Conservation (phyloP, 306 rosid genomes). For the Cicer judaicum region DNA sequence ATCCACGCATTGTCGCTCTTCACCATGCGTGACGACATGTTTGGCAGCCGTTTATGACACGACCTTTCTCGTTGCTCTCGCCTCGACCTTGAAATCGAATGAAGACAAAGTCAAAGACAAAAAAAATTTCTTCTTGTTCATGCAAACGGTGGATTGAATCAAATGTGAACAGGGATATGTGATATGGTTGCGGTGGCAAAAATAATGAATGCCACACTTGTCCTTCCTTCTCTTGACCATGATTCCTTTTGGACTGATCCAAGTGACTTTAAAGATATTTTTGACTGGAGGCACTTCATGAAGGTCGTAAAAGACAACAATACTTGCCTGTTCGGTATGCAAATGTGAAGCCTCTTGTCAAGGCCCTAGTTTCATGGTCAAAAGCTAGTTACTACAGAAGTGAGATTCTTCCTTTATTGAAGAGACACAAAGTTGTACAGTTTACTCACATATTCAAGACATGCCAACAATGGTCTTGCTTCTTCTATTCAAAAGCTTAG, state of each 20-base stretch:
- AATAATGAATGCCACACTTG: conserved; percentile 94
- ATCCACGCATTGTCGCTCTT: too few relatives aligned
- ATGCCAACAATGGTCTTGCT: conserved; percentile 85
- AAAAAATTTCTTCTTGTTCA: conserved; percentile 61
- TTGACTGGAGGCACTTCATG: conserved; percentile 95
- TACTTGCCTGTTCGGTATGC: conserved; percentile 71
- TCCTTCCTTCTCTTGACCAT: conserved; percentile 93
- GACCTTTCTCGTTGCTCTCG: too few relatives aligned
- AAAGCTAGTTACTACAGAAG: conserved; percentile 94
- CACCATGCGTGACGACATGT: too few relatives aligned
- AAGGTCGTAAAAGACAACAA: conserved; percentile 69
- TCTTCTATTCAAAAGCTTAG: conserved; percentile 82
- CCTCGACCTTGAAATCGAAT: too few relatives aligned
- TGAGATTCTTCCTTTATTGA: conserved; percentile 76
- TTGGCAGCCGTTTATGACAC: too few relatives aligned
- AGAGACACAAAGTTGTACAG: conserved; percentile 66
- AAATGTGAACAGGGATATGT: conserved; percentile 99
- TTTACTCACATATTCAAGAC: conserved; percentile 89
- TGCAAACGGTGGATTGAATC: conserved; percentile 98
- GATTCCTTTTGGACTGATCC: conserved; percentile 98
- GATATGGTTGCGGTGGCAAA: conserved; percentile 98
- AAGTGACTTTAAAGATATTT: conserved; percentile 91
- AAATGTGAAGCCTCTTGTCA: conserved; percentile 58
- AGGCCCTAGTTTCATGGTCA: conserved; percentile 98
- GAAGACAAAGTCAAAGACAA: too few relatives aligned